Evolutionary conservation across 192 early-diverging fungal species (phyloP), one percentile per base, ranked within the genome.

Genomic region (Gamsiella multidivaricata): DNA sequence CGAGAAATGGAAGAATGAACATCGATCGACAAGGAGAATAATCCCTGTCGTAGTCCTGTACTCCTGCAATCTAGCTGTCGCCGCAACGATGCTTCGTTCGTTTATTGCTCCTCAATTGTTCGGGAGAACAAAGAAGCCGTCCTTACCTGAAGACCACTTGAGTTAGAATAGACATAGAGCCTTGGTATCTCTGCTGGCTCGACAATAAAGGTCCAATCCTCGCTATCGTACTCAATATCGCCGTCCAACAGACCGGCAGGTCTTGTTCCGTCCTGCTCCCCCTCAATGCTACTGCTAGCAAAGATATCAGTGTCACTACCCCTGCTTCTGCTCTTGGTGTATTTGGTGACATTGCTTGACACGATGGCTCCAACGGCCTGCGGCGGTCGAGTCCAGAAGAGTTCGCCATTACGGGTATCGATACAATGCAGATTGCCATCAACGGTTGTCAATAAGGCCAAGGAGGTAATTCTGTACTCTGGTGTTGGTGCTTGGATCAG

Each of bases 371-470:
- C 80, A 52, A 65, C 34, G 61, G 81, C 33, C 65, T 86, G 82
- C 59, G 88, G 65, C 20, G 58, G 54, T 71, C 81, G 46, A n/a
- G 85, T 84, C 94, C 94, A 95, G 9, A 88, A 49, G 3, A 91
- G 59, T 5, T 72, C 54, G 5, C 93, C 88, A 18, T 84, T 85
- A 3, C 69, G 54, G 5, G 73, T 71, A 42, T 88, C 65, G 18
- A 95, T 84, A 50, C 88, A 91, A 51, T 92, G 89, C 51, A 95
- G 69, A 20, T 81, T 62, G 15, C 94, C 94, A 80, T 95, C 94
- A 25, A 95, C 55, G 0, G 94, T 93, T 7, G 90, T 84, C 25
- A 93, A 86, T 9, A 95, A 62, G 9, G 93, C 62, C 12, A 92
- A 36, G 9, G 64, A 52, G 17, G 80, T 69, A 1, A 42, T 17